Evolutionary conservation across 371 early-diverging fungal genomes (phyloP).

Genomic region (Actinomortierella wolfii): DNA sequence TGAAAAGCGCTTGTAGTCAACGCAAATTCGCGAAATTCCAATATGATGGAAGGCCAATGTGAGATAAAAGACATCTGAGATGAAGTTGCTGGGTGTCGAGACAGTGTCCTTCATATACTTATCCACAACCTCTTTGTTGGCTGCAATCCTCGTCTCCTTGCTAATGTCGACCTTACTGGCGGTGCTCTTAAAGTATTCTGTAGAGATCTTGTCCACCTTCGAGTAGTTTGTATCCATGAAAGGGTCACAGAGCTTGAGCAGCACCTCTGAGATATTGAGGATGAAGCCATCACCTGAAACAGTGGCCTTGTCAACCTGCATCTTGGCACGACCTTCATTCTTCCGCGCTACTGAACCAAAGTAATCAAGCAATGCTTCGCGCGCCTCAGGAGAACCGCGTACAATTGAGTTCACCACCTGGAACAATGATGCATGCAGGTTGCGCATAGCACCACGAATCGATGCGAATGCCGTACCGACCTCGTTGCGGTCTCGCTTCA

Average conservation of each 20-base stretch:
- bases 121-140: conserved; percentile 73
- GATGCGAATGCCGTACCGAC: conserved; percentile 64
- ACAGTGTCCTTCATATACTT: conserved; percentile 48
- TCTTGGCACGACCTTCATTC: conserved; percentile 81
- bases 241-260: conserved; percentile 81
- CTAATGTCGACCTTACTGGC: conserved; percentile 58
- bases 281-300: conserved; percentile 91
- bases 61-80: conserved; percentile 87
- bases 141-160: conserved; percentile 83
- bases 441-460: conserved; percentile 70
- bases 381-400: conserved; percentile 61
- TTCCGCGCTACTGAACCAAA: conserved; percentile 64
- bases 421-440: conserved; percentile 64
- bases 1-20: conserved; percentile 68
- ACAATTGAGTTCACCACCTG: conserved; percentile 74
- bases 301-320: conserved; percentile 77
- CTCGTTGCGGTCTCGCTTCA: conserved; percentile 58
- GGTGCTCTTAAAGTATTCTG: conserved; percentile 33
- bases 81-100: conserved; percentile 68
- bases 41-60: conserved; percentile 80
- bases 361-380: conserved; percentile 65
- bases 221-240: conserved; percentile 76
- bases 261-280: conserved; percentile 71
- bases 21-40: conserved; percentile 75
- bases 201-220: conserved; percentile 55